These are phyloP conservation scores for Taxawa tesnikishii DNA, from an alignment of 2,329 filamentous ascomycete genomes.

Conservation along the genomic window DNA sequence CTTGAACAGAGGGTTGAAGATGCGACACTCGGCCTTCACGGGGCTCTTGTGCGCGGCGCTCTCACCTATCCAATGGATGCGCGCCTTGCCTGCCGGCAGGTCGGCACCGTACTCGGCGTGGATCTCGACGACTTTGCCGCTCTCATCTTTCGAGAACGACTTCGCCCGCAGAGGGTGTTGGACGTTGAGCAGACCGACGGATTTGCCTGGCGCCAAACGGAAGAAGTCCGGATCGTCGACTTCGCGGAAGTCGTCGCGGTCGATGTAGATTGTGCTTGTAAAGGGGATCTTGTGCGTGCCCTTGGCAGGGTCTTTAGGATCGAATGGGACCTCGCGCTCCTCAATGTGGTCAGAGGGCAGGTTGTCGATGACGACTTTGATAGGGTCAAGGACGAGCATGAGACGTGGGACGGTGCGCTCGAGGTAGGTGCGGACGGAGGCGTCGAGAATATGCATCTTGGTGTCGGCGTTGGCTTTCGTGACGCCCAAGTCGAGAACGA, in stretches of 20 bases:
- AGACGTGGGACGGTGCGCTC: constrained; percentile 79
- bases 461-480: constrained; percentile 73
- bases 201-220: constrained; percentile 62
- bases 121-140: constrained; percentile 54
- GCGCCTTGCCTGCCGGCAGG: constrained; percentile 28
- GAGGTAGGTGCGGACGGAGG: constrained; percentile 72
- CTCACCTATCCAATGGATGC: constrained; percentile 79
- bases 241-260: constrained; percentile 66
- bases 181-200: constrained; percentile 60
- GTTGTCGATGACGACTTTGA: constrained; percentile 73
- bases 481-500: constrained; percentile 83
- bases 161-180: constrained; percentile 58
- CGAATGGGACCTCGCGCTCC: constrained; percentile 63
- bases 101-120: constrained; percentile 61
- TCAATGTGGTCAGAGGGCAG: constrained; percentile 54
- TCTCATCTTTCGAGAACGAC: constrained; percentile 54
- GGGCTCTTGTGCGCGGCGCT: constrained; percentile 49
- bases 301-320: constrained; percentile 62
- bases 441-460: constrained; percentile 71
- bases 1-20: constrained; percentile 77
- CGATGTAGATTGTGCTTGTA: constrained; percentile 74
- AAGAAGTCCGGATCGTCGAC: constrained; percentile 63
- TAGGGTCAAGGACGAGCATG: constrained; percentile 78
- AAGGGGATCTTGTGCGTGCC: constrained; percentile 51
- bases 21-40: constrained; percentile 57